phyloP scores from a whole-genome alignment of 164 flowering plant genomes.

The Warburgia ugandensis region DNA sequence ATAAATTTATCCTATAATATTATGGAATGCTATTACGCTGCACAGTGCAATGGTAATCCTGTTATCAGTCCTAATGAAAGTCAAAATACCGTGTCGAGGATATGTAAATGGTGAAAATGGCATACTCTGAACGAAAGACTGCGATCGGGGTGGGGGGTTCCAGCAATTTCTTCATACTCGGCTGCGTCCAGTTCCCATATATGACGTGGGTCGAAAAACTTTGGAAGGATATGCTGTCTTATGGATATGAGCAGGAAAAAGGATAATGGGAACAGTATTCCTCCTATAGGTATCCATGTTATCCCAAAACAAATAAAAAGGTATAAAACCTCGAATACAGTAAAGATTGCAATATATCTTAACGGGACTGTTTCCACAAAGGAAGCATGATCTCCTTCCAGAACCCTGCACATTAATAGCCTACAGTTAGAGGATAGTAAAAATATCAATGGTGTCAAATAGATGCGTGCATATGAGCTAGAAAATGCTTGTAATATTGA shows the following conservation, averaged over 20 bases:
- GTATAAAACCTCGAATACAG: constrained; percentile 47
- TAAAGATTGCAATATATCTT: constrained; percentile 46
- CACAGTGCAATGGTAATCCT: too few species aligned
- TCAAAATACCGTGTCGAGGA: too few species aligned
- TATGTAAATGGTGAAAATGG: too few species aligned
- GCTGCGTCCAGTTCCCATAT: constrained; percentile 67
- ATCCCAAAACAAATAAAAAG: too few species aligned
- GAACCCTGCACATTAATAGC: constrained; percentile 34
- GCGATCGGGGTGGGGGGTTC: constrained; percentile 24
- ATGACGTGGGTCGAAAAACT: constrained; percentile 37
- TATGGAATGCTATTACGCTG: too few species aligned
- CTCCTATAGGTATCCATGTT: constrained; percentile 72
- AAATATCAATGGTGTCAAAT: too few species aligned
- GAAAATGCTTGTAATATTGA: too few species aligned
- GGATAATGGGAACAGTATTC: constrained; percentile 70
- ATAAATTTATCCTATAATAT: too few species aligned
- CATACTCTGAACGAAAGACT: constrained; percentile 32
- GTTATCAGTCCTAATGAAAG: too few species aligned
- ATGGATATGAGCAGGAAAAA: constrained; percentile 62
- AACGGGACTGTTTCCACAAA: constrained; percentile 62
- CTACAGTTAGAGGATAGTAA: too few species aligned
- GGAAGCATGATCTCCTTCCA: constrained; percentile 53
- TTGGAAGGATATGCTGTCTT: constrained; percentile 59
- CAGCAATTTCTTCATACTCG: too few species aligned
- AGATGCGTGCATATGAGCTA: too few species aligned